A percentile compares a stretch with the other conserved stretches of the same genome.
Conservation (phyloP, 2,329 filamentous ascomycete species). For the Graphiopsis chlorocephala region DNA sequence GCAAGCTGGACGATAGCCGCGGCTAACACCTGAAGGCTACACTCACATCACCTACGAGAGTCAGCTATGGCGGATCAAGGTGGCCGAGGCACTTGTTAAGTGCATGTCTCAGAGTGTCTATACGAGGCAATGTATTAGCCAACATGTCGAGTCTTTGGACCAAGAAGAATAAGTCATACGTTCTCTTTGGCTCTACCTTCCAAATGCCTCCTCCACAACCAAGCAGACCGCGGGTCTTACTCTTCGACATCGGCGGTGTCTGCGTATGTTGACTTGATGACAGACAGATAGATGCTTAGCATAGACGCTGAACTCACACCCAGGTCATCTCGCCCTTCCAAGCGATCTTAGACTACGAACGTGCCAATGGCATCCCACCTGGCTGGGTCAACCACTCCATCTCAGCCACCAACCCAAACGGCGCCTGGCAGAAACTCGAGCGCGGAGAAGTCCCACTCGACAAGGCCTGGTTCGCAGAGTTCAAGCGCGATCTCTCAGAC, state of each 20-base stretch:
- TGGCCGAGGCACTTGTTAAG: neutral
- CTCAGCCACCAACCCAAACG: slow-evolving; percentile 70
- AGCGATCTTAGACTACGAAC: slow-evolving; percentile 87
- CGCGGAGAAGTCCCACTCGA: slow-evolving; percentile 77
- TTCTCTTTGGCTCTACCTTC: slow-evolving; percentile 24
- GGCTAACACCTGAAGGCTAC: neutral
- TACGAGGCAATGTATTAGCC: neutral
- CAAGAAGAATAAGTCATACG: slow-evolving; percentile 24
- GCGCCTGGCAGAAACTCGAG: slow-evolving; percentile 86
- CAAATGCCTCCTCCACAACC: slow-evolving; percentile 23
- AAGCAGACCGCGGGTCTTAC: slow-evolving; percentile 63
- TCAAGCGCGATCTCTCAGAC: slow-evolving; percentile 70
- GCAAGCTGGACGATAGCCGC: slow-evolving; percentile 8
- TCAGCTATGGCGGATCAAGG: neutral
- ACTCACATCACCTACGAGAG: neutral
- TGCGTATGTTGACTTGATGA: slow-evolving; percentile 67
- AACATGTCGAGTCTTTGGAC: slow-evolving; percentile 20
- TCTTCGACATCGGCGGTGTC: slow-evolving; percentile 96
- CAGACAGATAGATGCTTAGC: no score
- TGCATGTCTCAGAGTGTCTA: neutral
- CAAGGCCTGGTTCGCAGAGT: slow-evolving; percentile 69
- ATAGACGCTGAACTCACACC: neutral
- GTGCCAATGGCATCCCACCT: slow-evolving; percentile 69
- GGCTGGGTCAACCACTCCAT: slow-evolving; percentile 94
- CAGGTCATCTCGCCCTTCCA: slow-evolving; percentile 91